Percentiles rank a stretch among this genome's conserved stretches.
Conservation (phyloP, 2,329 filamentous ascomycete genomes). For the Fusarium miscanthi region DNA sequence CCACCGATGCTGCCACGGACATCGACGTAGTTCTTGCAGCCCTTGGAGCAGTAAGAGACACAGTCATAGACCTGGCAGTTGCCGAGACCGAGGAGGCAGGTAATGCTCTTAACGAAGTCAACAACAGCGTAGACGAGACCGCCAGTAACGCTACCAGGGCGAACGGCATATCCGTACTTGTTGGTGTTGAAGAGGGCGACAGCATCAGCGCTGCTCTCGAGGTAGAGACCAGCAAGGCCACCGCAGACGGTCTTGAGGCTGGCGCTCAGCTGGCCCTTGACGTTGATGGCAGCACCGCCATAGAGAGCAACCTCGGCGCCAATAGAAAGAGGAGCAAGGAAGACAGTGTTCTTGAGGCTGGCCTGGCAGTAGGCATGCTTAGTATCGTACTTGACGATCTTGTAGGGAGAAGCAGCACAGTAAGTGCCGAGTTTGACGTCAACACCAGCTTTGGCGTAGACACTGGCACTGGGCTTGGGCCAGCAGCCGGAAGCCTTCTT, state of each 20-base stretch:
- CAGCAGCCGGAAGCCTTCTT: constrained; percentile 46
- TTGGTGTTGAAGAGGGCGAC: constrained; percentile 54
- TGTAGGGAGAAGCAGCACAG: constrained; percentile 51
- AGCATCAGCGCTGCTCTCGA: constrained; percentile 47
- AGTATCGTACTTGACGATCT: constrained; percentile 51
- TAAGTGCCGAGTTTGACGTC: constrained; percentile 47
- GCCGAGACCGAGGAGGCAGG: constrained; percentile 49
- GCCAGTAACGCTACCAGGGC: constrained; percentile 43
- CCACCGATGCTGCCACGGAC: constrained; percentile 46
- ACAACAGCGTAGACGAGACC: constrained; percentile 43
- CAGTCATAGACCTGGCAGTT: constrained; percentile 51
- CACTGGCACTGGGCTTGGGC: constrained; percentile 47
- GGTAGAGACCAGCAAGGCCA: constrained; percentile 50
- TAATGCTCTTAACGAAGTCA: constrained; percentile 37
- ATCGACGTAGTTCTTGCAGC: constrained; percentile 54
- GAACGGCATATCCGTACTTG: constrained; percentile 46
- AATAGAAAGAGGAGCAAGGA: constrained; percentile 47
- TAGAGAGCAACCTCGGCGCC: constrained; percentile 44
- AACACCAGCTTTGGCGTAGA: constrained; percentile 37
- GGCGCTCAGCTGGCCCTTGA: constrained; percentile 44
- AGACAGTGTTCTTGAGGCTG: constrained; percentile 48
- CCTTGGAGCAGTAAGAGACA: constrained; percentile 52
- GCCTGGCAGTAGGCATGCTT: constrained; percentile 53
- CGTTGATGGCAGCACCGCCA: constrained; percentile 40
- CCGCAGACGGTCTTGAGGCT: constrained; percentile 49